Conservation (phyloP, 1,284 basidiomycete species). For the Testicularia cyperi region DNA sequence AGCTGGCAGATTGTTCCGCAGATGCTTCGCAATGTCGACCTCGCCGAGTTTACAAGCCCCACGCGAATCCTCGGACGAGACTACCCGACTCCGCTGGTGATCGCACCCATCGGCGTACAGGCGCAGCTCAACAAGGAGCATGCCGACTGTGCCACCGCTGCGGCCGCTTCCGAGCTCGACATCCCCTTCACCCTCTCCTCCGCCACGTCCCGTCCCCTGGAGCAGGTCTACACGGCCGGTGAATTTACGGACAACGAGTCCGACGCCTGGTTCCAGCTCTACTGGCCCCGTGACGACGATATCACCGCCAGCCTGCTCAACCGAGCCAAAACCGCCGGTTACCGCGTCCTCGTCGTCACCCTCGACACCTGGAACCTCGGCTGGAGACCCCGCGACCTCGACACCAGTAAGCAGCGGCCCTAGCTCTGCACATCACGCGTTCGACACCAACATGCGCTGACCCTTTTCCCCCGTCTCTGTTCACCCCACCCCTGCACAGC, state of each 20-base stretch:
- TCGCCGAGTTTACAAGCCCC: slow-evolving; percentile 27
- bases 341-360: slow-evolving; percentile 67
- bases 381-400: slow-evolving; percentile 44
- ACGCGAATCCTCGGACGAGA: slow-evolving; percentile 35
- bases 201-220: slow-evolving; percentile 39
- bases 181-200: slow-evolving; percentile 47
- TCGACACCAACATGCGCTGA: too few species aligned
- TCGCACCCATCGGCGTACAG: slow-evolving; percentile 52
- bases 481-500: slow-evolving; percentile 47
- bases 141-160: slow-evolving; percentile 39
- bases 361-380: slow-evolving; percentile 51
- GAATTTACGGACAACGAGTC: slow-evolving; percentile 26
- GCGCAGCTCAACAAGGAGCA: slow-evolving; percentile 31
- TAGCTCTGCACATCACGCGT: too few species aligned
- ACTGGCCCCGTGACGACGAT: slow-evolving; percentile 67
- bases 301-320: slow-evolving; percentile 69
- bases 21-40: slow-evolving; percentile 6
- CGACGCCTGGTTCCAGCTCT: slow-evolving; percentile 53
- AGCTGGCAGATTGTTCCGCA: slow-evolving; percentile 42
- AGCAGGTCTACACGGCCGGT: slow-evolving; percentile 31
- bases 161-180: slow-evolving; percentile 29
- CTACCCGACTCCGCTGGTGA: slow-evolving; percentile 43
- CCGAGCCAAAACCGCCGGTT: slow-evolving; percentile 70
- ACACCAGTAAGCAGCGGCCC: slow-evolving; percentile 11
- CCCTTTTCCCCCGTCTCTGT: too few species aligned